Evolutionary conservation across 2,329 filamentous ascomycete species (phyloP), one percentile per base, ranked within the genome.

Genomic region (Cladophialophora exuberans): DNA sequence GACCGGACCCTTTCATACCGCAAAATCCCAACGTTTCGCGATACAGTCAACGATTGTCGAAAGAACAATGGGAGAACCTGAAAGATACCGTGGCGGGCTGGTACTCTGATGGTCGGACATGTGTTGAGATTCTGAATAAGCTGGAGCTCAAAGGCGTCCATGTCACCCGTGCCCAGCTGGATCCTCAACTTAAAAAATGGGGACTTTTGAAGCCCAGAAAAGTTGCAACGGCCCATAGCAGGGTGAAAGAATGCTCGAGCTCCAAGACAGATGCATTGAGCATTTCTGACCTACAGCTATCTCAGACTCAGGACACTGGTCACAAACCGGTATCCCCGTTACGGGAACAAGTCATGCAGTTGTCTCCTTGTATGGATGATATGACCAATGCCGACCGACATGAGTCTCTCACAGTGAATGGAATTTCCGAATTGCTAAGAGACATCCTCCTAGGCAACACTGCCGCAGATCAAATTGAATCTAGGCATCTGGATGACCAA

Each of bases 31-130:
- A 48, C 23, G 33, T 41, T 35, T 31, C 54, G 17, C 53, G 53
- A 9, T 60, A 60, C 54, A 60, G 48, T 17, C 33, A 36, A 36
- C 30, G 54, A 15, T 48, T 60, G 5, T 47, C 54, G 26, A 48
- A 44, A 15, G 39, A 50, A 31, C 38, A 51, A 51, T 60, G 57
- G 57, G 44, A 51, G n/a, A n/a, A 33, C 3, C 41, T 54, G 13
- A 57, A 48, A 25, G 30, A 48, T 10, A 38, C 22, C 2, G 22
- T 60, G 3, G 30, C 39, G 26, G 41, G 38, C 13, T 28, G 54
- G 6, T 46, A 46, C 33, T 22, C 47, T 20, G 41, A 36, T 6
- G 52, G 44, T n/a, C 23, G 39, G 15, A 47, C 35, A 3, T 18
- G 20, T 15, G 25, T 33, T 13, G 49, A 51, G n/a, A 57, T 54